Evolutionary conservation across 2,329 filamentous ascomycete species (phyloP), one percentile per base, ranked within the genome.

Genomic region (Albifimbria verrucaria): DNA sequence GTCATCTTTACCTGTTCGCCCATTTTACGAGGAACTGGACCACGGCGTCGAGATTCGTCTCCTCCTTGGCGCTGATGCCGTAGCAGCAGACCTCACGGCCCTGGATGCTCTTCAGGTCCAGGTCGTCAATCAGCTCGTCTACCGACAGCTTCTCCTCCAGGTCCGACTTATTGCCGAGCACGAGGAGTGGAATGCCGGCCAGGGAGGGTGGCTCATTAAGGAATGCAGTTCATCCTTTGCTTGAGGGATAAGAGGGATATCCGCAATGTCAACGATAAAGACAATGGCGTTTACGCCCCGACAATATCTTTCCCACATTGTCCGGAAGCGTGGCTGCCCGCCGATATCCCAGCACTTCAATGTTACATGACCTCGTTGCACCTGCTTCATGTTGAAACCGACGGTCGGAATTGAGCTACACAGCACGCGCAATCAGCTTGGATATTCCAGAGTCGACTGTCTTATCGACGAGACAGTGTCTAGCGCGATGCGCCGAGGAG

Each of bases 221-320:
- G 89, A 81, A 72, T 97, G 94, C 53, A 99, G 86, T 72, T 97
- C 94, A 62, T 97, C 92, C 65, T 88, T 90, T 49, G 94, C 94
- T 57, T 91, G 84, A 9, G 91, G 88, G 54, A 97, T 80, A 53
- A 91, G 83, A 50, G 85, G 83, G 58, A 82, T 80, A 72, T 99
- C 94, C 62, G 93, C 92, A 59, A 95, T 95, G 71, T 99, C 94
- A 67, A 97, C 92, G 70, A 99, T 96, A 75, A 97, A 99, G 60
- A 99, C 90, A 63, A 99, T 97, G 62, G 93, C 93, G 75, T 96
- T 96, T 62, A 97, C 94, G 50, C 92, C 94, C 59, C 92, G 90
- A 75, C 94, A 97, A 73, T 99, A 99, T 67, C 94, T 83, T 79
- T 99, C 94, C 94, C 94, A 99, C 94, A 99, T 99, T 62, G 90